These are phyloP conservation scores for Penicillium janthinellum DNA, from an alignment of 2,329 filamentous ascomycete genomes.

Conservation along the genomic window DNA sequence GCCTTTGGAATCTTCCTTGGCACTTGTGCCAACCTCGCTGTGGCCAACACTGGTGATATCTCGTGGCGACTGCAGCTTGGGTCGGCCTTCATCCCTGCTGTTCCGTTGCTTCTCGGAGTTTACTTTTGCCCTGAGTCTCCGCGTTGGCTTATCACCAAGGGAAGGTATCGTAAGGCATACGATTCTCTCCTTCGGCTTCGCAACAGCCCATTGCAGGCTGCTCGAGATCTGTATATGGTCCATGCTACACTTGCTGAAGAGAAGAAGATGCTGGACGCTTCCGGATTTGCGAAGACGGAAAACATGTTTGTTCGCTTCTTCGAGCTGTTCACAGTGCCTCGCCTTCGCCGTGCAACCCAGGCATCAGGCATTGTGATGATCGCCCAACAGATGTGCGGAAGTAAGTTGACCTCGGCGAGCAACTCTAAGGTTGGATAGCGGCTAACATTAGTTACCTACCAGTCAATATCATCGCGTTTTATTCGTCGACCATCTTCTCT, in stretches of 20 bases:
- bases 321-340: constrained; percentile 24
- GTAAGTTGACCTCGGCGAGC: constrained; percentile 15
- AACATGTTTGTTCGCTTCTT: constrained; percentile 23
- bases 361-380: constrained; percentile 34
- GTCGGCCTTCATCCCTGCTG: constrained; percentile 51
- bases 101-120: constrained; percentile 50
- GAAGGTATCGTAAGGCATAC: constrained; percentile 32
- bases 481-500: constrained; percentile 29
- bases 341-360: constrained; percentile 29
- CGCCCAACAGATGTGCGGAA: constrained; percentile 35
- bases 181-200: constrained; percentile 39
- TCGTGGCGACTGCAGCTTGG: constrained; percentile 52
- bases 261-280: constrained; percentile 16
- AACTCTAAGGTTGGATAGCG: background rate
- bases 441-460: background rate
- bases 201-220: constrained; percentile 37
- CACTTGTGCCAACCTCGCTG: constrained; percentile 45
- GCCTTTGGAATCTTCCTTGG: constrained; percentile 47
- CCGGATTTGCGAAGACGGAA: constrained; percentile 13
- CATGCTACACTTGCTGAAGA: constrained; percentile 35
- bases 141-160: constrained; percentile 42
- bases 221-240: constrained; percentile 36
- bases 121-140: constrained; percentile 47
- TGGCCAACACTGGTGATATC: constrained; percentile 41
- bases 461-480: constrained; percentile 37